These are phyloP conservation scores for Ophiostoma sp. DNA, from an alignment of 2,329 filamentous ascomycete species.

Conservation along the genomic window DNA sequence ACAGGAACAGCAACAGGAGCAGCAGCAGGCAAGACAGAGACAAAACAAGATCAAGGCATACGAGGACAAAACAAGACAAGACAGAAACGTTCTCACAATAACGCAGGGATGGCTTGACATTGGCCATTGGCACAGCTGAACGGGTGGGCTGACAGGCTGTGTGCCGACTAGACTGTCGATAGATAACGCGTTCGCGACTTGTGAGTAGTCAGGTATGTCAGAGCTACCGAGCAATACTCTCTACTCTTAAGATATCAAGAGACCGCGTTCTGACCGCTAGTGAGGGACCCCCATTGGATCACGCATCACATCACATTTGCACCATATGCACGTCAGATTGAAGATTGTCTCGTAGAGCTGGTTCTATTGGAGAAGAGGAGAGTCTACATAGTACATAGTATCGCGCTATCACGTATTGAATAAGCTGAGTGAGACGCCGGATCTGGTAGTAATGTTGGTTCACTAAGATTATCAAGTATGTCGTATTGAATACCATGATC, in stretches of 20 bases:
- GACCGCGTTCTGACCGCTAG: constrained; percentile 8
- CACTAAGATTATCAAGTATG: not conserved
- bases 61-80: not conserved
- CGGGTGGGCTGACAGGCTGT: too few species aligned
- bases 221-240: not conserved
- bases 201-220: not conserved
- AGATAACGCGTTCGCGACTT: not conserved
- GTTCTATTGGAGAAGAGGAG: not conserved
- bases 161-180: not conserved
- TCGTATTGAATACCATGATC: too few species aligned
- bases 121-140: not conserved
- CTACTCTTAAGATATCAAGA: not conserved
- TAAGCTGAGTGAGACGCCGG: not conserved
- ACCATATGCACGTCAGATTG: constrained; percentile 10
- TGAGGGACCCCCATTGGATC: not conserved
- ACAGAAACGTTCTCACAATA: not conserved
- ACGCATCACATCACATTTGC: constrained; percentile 4
- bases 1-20: not conserved
- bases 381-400: not conserved
- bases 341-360: not conserved
- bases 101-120: constrained; percentile 5
- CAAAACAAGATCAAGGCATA: not conserved
- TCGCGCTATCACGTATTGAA: not conserved
- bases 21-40: not conserved
- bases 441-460: not conserved